Base-by-base conservation (phyloP, 768 basidiomycete genomes). In the Phylloporus sp. region DNA sequence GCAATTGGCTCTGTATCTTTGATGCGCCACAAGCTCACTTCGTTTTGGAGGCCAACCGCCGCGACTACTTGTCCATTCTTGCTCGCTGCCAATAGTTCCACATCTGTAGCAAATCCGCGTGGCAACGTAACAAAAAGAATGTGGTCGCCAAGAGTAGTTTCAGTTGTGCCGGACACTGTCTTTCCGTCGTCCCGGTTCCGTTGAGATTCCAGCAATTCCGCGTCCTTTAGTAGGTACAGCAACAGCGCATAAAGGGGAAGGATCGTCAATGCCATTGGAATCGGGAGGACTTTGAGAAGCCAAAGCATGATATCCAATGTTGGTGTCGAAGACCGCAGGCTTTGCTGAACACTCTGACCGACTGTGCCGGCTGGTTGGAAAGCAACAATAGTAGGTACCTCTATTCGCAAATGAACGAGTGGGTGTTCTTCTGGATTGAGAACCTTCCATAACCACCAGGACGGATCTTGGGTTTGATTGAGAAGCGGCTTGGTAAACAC, bases 141-240 rank as follows among this genome's bases (percentile, higher is more conserved):
- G 13, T 71, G 60, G 21, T 65, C 69, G 43, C 77, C 70, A 11
- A 80, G 61, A 3, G 69, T 44, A 27, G 53, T 39, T 42, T 53
- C 35, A 27, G 33, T 26, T 41, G 60, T 65, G 8, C 51, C 35
- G 5, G 69, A 63, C 9, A 64, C 55, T 8, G 63, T 54, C 49
- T 75, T 74, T 1, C 70, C 59, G 28, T 78, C 79, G 2, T 70
- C 70, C 26, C 79, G 75, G 59, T 85, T 76, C 32, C 84, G 75
- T 58, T 93, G 90, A 3, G 89, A 86, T 57, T 93, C 93, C 28
- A 96, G 75, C 1, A 93, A 78, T 48, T 99, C 93, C 0, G 90
- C 81, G 54, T 95, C 85, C 69, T 94, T 95, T 50, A 97, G 71
- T 3, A 99, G 74, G 61, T 93, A 93, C 9, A 90, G 72, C 8